Percentiles rank a stretch among this genome's conserved stretches.
These are phyloP conservation scores for Microascus cirrosus DNA, from an alignment of 2,329 filamentous ascomycete species.

Conservation along the genomic window DNA sequence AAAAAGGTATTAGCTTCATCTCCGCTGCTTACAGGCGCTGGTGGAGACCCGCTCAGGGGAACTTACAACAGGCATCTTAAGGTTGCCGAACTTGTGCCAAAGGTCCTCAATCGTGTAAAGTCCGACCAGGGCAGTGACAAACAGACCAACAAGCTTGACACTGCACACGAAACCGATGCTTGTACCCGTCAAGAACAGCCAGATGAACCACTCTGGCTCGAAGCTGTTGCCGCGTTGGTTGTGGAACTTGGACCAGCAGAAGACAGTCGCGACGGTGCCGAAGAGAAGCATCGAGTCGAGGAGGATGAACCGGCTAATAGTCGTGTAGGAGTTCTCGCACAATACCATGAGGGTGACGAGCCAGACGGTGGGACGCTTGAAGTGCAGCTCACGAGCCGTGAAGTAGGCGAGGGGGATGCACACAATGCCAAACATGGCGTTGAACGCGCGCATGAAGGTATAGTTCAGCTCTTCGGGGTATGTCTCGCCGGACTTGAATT, in stretches of 20 bases:
- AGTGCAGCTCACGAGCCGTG: conserved; percentile 82
- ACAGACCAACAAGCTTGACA: conserved; percentile 96
- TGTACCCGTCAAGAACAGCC: conserved; percentile 85
- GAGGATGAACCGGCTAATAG: conserved; percentile 95
- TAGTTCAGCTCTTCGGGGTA: conserved; percentile 93
- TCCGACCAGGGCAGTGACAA: conserved; percentile 88
- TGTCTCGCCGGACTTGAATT: conserved; percentile 96
- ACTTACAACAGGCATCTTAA: conserved; percentile 75
- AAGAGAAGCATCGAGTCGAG: conserved; percentile 98
- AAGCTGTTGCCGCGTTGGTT: conserved; percentile 77
- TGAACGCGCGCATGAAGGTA: conserved; percentile 97
- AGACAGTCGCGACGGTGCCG: conserved; percentile 94
- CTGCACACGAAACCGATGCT: conserved; percentile 98
- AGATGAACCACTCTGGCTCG: conserved; percentile 83
- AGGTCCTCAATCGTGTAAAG: conserved; percentile 93
- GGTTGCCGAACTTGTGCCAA: conserved; percentile 95
- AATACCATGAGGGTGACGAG: conserved; percentile 93
- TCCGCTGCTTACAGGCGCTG: neutral
- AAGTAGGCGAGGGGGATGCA: conserved; percentile 92
- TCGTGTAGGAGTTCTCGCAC: conserved; percentile 98
- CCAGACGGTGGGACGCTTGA: conserved; percentile 83
- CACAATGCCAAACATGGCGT: conserved; percentile 84
- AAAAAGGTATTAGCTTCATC: neutral
- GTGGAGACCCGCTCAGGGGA: neutral
- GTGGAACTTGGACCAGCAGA: conserved; percentile 97